Conservation (phyloP, 2,329 filamentous ascomycete genomes). For the Hypoxylon sp. region DNA sequence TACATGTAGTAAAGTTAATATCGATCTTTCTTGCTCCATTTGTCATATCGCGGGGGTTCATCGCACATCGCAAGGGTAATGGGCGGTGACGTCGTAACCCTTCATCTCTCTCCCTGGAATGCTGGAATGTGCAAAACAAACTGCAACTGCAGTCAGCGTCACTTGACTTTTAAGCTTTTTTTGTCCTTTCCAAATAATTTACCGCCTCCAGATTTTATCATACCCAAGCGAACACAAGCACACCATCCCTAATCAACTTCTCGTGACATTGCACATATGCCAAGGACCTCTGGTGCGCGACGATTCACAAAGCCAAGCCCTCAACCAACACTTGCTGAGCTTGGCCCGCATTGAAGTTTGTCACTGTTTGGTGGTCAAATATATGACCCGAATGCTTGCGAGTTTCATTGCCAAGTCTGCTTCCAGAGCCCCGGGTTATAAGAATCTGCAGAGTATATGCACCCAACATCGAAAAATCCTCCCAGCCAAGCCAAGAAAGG, state of each 20-base stretch:
- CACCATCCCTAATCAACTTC: conserved; percentile 44
- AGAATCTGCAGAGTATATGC: conserved; percentile 44
- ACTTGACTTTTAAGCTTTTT: conserved; percentile 43
- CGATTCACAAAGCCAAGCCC: conserved; percentile 47
- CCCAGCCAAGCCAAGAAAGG: conserved; percentile 39
- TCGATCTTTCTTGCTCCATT: conserved; percentile 4
- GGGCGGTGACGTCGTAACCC: conserved; percentile 38
- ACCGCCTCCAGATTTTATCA: conserved; percentile 29
- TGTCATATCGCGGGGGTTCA: conserved; percentile 1
- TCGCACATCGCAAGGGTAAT: conserved; percentile 13
- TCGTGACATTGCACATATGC: conserved; percentile 47
- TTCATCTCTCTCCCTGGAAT: not conserved
- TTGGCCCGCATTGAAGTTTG: conserved; percentile 49
- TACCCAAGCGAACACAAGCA: conserved; percentile 34
- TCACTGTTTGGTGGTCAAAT: conserved; percentile 38
- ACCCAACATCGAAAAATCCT: conserved; percentile 31
- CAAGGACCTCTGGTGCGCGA: conserved; percentile 43
- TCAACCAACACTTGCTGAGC: conserved; percentile 39
- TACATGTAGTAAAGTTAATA: not conserved
- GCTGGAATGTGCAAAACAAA: conserved; percentile 12
- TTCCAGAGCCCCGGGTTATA: conserved; percentile 47
- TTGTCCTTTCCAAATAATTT: conserved; percentile 25
- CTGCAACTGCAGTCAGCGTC: conserved; percentile 40
- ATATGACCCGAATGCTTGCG: conserved; percentile 43
- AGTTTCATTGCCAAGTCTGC: conserved; percentile 52